Percentiles rank a stretch among this genome's conserved stretches.
Conservation (phyloP, 768 basidiomycete genomes). For the Naganishia friedmannii region DNA sequence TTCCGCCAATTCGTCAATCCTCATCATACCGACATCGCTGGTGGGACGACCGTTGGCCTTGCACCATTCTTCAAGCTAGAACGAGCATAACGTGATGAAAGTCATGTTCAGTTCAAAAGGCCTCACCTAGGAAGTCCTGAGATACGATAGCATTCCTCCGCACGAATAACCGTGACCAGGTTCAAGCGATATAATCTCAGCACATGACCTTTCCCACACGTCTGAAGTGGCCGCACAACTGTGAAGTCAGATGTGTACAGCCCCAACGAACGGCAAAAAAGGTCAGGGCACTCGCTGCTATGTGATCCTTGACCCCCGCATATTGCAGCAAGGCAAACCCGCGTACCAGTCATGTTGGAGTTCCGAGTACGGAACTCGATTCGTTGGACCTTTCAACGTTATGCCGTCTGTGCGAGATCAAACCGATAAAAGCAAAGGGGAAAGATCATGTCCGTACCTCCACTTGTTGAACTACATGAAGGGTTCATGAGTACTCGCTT, state of each 20-base stretch:
- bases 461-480: slow-evolving; percentile 34
- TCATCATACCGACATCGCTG: slow-evolving; percentile 38
- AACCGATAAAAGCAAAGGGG: background rate
- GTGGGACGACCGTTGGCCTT: slow-evolving; percentile 31
- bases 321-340: slow-evolving; percentile 3
- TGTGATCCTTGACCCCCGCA: slow-evolving; percentile 23
- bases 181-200: slow-evolving; percentile 33
- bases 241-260: background rate
- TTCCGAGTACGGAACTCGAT: background rate
- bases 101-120: background rate
- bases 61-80: slow-evolving; percentile 30
- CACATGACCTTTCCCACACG: slow-evolving; percentile 14
- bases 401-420: background rate
- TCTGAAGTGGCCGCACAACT: background rate
- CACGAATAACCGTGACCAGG: slow-evolving; percentile 29
- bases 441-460: slow-evolving; percentile 33
- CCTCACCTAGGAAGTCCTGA: slow-evolving; percentile 14
- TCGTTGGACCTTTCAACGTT: background rate
- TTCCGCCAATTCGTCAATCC: slow-evolving; percentile 40
- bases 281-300: slow-evolving; percentile 26
- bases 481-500: background rate
- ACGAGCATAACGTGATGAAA: background rate
- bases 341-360: slow-evolving; percentile 16
- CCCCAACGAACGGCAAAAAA: background rate
- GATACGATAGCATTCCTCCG: slow-evolving; percentile 27